These are phyloP conservation scores for Psilocybe cyanescens DNA, from an alignment of 768 basidiomycete genomes.

Conservation along the genomic window DNA sequence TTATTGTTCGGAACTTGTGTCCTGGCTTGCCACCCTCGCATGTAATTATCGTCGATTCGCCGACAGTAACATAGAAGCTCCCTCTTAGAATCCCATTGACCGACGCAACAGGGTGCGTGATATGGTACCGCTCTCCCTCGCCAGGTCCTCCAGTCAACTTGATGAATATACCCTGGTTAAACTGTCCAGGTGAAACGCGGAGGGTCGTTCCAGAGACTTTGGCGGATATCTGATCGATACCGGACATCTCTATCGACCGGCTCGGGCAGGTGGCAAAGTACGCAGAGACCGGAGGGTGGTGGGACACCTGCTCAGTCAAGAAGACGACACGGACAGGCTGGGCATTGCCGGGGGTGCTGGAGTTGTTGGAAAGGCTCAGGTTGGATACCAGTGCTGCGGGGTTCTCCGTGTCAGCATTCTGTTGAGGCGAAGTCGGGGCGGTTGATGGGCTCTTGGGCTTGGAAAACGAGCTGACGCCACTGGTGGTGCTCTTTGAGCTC, in stretches of 20 bases:
- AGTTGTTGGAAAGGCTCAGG: conserved; percentile 47
- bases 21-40: conserved; percentile 70
- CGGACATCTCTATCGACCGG: conserved; percentile 69
- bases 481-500: conserved; percentile 64
- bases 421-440: conserved; percentile 55
- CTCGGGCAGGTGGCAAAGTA: conserved; percentile 81
- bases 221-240: conserved; percentile 93
- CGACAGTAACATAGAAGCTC: conserved; percentile 88
- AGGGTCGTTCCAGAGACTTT: conserved; percentile 89
- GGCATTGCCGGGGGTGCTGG: conserved; percentile 28
- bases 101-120: conserved; percentile 87
- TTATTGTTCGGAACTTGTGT: conserved; percentile 73
- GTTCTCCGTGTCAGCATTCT: conserved; percentile 40
- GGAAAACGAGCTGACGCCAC: conserved; percentile 58
- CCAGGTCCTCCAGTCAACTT: conserved; percentile 73
- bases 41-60: conserved; percentile 80
- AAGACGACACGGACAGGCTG: conserved; percentile 71
- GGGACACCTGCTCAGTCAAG: conserved; percentile 93
- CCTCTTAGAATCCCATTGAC: conserved; percentile 94
- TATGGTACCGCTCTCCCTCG: conserved; percentile 81
- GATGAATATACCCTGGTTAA: conserved; percentile 90
- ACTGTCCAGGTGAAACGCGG: conserved; percentile 79
- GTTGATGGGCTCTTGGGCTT: conserved; percentile 59
- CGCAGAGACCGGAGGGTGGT: conserved; percentile 94
- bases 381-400: conserved; percentile 61